Base-by-base conservation (phyloP, 495 filamentous ascomycete species). In the Penicillium lividum region DNA sequence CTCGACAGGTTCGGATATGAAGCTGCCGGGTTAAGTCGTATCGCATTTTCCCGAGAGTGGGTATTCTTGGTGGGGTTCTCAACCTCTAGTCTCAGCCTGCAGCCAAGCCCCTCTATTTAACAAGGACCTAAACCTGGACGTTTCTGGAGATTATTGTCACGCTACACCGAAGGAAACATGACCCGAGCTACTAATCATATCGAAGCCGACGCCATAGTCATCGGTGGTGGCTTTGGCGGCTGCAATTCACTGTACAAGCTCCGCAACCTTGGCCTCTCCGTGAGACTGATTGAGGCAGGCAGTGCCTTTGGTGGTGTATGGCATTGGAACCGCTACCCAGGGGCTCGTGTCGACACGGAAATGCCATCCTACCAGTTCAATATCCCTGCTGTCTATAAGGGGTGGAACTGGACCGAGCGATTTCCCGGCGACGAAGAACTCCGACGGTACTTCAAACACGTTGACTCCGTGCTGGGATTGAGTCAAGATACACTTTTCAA, bases 291-390 rank as follows among this genome's bases (percentile, higher is more conserved):
- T 48, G 83, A 86, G 51, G 73, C 78, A 1, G 80, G 77, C 16
- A 58, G 61, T 13, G 72, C 72, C 47, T 69, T 79, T 49, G 82
- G 82, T 3, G 82, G 82, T 7, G 72, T 75, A n/a, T 83, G 81
- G 82, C 63, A 76, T 50, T 79, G 76, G 78, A 84, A 82, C 58
- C 60, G 74, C 22, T 85, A 84, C 56, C 82, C 82, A 5, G 66
- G 68, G 22, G 64, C 64, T 9, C 66, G 77, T 3, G 80, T 84
- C 9, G 82, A 85, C 62, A 72, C 74, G 2, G 69, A 77, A 31
- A 71, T 80, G 11, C 80, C 80, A 1, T 64, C 74, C 13, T 84
- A 84, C 62, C 69, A 84, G 60, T 79, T 77, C 54, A 76, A 75
- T 25, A 73, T 74, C 28, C 76, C 77, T 25, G 76, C 81, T 31